Percentiles rank a stretch among this genome's conserved stretches.
phyloP scores from a whole-genome alignment of 306 rosid genomes.

The Quercus parvula region DNA sequence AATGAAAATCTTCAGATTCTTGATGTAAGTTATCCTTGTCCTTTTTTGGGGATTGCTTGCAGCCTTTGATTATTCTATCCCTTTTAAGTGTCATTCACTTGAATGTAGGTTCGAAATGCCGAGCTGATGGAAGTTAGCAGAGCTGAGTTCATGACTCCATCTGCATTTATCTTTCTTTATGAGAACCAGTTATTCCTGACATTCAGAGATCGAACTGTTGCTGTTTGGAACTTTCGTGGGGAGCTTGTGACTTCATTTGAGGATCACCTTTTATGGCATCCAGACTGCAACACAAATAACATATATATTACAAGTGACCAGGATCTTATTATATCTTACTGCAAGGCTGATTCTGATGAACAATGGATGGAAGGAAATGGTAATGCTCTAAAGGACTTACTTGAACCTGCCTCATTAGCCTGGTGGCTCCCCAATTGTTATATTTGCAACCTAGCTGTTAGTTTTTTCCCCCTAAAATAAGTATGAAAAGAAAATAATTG shows the following conservation, averaged over 20 bases:
- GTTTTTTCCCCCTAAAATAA: neutral
- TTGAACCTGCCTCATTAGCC: neutral
- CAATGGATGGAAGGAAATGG: slow-evolving; percentile 81
- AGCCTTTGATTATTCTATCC: slow-evolving; percentile 3
- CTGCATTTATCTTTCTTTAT: slow-evolving; percentile 84
- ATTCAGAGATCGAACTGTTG: slow-evolving; percentile 76
- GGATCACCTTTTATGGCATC: slow-evolving; percentile 95
- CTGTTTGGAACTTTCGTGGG: slow-evolving; percentile 96
- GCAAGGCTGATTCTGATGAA: slow-evolving; percentile 86
- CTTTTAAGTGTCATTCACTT: neutral
- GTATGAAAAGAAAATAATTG: too few relatives aligned
- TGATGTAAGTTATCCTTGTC: slow-evolving; percentile 52
- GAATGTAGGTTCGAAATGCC: slow-evolving; percentile 65
- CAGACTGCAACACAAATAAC: slow-evolving; percentile 92
- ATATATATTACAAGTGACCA: slow-evolving; percentile 92
- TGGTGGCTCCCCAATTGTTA: neutral
- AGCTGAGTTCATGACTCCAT: slow-evolving; percentile 87
- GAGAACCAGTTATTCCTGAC: slow-evolving; percentile 91
- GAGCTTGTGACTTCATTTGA: slow-evolving; percentile 94
- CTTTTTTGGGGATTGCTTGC: neutral
- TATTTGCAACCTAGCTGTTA: neutral
- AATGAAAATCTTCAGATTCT: slow-evolving; percentile 94
- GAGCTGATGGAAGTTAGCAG: slow-evolving; percentile 72
- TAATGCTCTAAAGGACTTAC: slow-evolving; percentile 17
- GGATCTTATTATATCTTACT: slow-evolving; percentile 91